Conservation (phyloP, 2,329 filamentous ascomycete species). For the Dothistroma pini region DNA sequence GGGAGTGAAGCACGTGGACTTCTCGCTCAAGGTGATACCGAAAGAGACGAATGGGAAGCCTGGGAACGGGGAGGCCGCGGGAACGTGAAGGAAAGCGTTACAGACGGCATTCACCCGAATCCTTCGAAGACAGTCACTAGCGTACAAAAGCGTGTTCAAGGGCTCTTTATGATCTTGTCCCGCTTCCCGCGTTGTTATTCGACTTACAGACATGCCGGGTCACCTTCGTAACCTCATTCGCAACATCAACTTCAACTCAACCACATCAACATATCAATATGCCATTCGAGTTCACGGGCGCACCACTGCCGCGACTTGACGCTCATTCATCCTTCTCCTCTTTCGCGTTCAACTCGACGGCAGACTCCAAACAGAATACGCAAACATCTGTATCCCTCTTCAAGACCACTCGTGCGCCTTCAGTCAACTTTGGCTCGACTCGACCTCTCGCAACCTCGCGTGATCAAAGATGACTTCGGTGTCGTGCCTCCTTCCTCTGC, state of each 20-base stretch:
- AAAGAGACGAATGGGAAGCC: constrained; percentile 33
- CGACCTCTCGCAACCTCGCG: not conserved
- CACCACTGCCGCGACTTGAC: constrained; percentile 7
- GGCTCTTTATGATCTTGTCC: not conserved
- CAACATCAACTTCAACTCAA: no score
- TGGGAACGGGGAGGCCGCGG: constrained; percentile 23
- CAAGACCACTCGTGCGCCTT: not conserved
- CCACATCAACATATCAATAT: constrained; percentile 4
- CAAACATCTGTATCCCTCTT: not conserved
- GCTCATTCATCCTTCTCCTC: constrained; percentile 5
- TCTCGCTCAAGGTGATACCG: constrained; percentile 80
- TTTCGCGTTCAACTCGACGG: not conserved
- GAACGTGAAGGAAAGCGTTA: constrained; percentile 15
- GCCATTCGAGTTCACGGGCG: constrained; percentile 21
- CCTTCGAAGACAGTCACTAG: not conserved
- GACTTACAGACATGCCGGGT: no score
- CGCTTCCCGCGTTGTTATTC: not conserved
- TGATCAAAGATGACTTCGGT: not conserved
- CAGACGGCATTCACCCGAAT: not conserved
- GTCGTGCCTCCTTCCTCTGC: not conserved
- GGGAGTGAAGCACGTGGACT: constrained; percentile 89
- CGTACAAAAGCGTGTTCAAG: not conserved
- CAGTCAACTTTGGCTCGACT: not conserved
- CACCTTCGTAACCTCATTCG: no score
- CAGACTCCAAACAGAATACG: not conserved